Evolutionary conservation across 768 basidiomycete genomes (phyloP), one percentile per base, ranked within the genome.

Genomic region (Suillus subluteus): DNA sequence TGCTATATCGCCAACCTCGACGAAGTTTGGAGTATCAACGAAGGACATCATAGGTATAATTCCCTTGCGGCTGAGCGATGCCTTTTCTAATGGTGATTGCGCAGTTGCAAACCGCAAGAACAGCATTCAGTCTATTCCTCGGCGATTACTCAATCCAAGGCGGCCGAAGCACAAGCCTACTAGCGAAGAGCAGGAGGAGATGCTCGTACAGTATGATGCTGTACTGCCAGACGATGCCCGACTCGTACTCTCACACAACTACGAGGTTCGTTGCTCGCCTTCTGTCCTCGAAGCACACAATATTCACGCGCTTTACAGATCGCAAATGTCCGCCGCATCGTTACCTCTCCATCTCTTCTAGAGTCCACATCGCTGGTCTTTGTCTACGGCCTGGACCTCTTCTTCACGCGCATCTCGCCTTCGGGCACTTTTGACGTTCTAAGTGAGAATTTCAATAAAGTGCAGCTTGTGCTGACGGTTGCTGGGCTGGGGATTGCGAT

Each of bases 291-390:
- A 83, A 82, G 58, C 54, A 56, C 46, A 8, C 30, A 2, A 32
- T 67, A 40, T 16, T 61, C 23, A 58, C 40, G 56, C 54, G 46
- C 21, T 58, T n/a, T 54, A 30, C 71, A 94, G 92, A 86, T 95
- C 40, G 84, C 87, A 16, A 87, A 88, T 62, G 83, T 88, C n/a
- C 83, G 84, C 48, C 80, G 82, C 21, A 89, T 99, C 58, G 70
- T 91, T 18, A 90, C 96, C 2, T 85, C 94, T 0, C 93, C 96
- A 0, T 89, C 96, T 0, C 83, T 94, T 3, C 86, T 98, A 32
- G 97, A 99, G 77, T 96, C 95, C 6, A 98, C 95, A 0, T 95
- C 95, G 0, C 79, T 98, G 7, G 86, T 98, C 35, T 88, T 98
- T 73, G 87, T 89, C 1, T 89, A 90, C 72, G 96, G 97, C 6